A percentile compares a stretch with the other conserved stretches of the same genome.
Conservation (phyloP, 257 asterid species). For the Mitragyna speciosa region DNA sequence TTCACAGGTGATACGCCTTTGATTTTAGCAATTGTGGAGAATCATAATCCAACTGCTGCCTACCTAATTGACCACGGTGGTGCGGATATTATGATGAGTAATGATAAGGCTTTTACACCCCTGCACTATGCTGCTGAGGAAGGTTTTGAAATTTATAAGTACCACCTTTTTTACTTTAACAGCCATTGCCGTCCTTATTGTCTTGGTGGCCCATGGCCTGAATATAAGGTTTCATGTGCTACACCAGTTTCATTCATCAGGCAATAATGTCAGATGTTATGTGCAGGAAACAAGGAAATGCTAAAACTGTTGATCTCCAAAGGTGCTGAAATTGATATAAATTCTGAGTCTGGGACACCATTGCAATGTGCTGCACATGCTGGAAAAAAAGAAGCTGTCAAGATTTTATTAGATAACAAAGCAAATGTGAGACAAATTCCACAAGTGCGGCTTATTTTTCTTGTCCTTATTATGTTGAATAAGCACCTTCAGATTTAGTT, state of each 20-base stretch:
- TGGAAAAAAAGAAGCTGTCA: conserved; percentile 9
- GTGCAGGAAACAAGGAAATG: conserved; percentile 5
- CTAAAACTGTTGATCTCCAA: conserved; percentile 6
- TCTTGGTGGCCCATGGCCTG: background rate
- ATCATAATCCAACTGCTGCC: background rate
- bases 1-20: conserved; percentile 30
- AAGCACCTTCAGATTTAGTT: background rate
- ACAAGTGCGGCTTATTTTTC: background rate
- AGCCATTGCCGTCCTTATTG: background rate
- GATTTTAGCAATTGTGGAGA: conserved; percentile 14
- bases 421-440: conserved; percentile 17
- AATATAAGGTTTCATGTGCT: background rate
- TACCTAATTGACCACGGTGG: conserved; percentile 28
- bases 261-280: background rate
- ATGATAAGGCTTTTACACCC: conserved; percentile 3
- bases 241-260: no score
- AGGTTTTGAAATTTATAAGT: conserved; percentile 9
- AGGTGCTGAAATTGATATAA: conserved; percentile 13
- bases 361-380: conserved; percentile 17
- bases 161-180: no score
- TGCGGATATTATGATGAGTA: conserved; percentile 14
- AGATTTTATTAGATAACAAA: conserved; percentile 2
- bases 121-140: conserved; percentile 24
- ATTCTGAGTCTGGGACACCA: conserved; percentile 8
- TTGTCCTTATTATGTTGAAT: background rate